phyloP scores from a whole-genome alignment of 208 protist genomes.

The Leishmania mexicana region DNA sequence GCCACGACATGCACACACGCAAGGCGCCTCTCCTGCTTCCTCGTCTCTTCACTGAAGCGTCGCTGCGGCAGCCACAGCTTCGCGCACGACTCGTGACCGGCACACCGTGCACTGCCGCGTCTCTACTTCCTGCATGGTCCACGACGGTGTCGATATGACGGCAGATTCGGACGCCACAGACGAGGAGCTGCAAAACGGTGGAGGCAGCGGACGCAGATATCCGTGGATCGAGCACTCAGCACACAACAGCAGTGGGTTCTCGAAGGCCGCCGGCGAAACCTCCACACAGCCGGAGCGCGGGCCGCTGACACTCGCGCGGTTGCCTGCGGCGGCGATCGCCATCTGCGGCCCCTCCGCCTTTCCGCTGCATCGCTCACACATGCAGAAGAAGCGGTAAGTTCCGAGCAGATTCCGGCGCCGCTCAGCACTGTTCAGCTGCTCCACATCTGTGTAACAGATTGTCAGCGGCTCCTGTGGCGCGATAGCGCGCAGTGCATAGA shows the following conservation, averaged over 20 bases:
- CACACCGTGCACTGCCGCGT: conserved; percentile 30
- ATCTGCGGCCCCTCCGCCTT: conserved; percentile 15
- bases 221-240: conserved; percentile 43
- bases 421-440: conserved; percentile 58
- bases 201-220: conserved; percentile 52
- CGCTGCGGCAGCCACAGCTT: background rate
- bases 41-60: background rate
- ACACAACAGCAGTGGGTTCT: conserved; percentile 39
- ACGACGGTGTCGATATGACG: background rate
- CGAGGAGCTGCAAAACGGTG: background rate
- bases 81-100: conserved; percentile 17
- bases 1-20: background rate
- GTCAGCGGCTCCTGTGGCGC: conserved; percentile 43
- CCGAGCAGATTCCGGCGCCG: conserved; percentile 54
- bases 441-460: conserved; percentile 81
- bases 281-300: background rate
- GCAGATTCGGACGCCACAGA: background rate
- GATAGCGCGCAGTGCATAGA: conserved; percentile 72
- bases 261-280: conserved; percentile 13
- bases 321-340: conserved; percentile 4
- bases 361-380: conserved; percentile 55
- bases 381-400: conserved; percentile 73
- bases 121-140: conserved; percentile 19
- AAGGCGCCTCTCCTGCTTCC: background rate
- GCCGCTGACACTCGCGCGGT: background rate